A percentile compares a stretch with the other conserved stretches of the same genome.
Conservation (phyloP, 1,284 basidiomycete genomes). For the Leucoagaricus sp. region DNA sequence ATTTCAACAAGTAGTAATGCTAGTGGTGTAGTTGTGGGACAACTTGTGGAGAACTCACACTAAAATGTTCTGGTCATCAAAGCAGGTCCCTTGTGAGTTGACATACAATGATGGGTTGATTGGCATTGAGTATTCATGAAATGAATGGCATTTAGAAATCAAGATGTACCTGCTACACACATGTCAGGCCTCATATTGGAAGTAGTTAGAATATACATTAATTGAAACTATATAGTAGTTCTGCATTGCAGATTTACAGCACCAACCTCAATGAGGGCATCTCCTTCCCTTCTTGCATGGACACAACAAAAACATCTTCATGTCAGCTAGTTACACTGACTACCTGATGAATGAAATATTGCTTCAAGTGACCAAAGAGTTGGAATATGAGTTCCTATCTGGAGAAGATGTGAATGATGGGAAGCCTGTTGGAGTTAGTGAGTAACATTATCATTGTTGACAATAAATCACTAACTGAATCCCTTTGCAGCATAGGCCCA, state of each 20-base stretch:
- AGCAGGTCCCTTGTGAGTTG: constrained; percentile 26
- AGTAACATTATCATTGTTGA: neutral
- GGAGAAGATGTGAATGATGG: constrained; percentile 32
- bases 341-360: constrained; percentile 3
- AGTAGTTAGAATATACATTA: neutral
- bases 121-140: neutral
- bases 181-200: constrained; percentile 13
- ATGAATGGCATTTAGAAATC: constrained; percentile 9
- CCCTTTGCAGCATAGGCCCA: constrained; percentile 9
- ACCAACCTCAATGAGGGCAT: neutral
- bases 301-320: neutral
- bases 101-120: too few species aligned
- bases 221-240: constrained; percentile 23
- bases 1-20: constrained; percentile 21
- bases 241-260: constrained; percentile 7
- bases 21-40: constrained; percentile 22
- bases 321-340: neutral
- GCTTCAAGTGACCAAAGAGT: constrained; percentile 3
- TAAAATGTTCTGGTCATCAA: constrained; percentile 23
- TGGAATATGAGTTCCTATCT: constrained; percentile 25
- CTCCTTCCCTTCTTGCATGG: constrained; percentile 14
- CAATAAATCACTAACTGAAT: too few species aligned
- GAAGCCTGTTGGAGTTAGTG: constrained; percentile 30
- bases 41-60: constrained; percentile 20
- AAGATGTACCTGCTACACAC: constrained; percentile 17